These are phyloP conservation scores for Oidiodendron maius DNA, from an alignment of 495 filamentous ascomycete species.

Conservation along the genomic window DNA sequence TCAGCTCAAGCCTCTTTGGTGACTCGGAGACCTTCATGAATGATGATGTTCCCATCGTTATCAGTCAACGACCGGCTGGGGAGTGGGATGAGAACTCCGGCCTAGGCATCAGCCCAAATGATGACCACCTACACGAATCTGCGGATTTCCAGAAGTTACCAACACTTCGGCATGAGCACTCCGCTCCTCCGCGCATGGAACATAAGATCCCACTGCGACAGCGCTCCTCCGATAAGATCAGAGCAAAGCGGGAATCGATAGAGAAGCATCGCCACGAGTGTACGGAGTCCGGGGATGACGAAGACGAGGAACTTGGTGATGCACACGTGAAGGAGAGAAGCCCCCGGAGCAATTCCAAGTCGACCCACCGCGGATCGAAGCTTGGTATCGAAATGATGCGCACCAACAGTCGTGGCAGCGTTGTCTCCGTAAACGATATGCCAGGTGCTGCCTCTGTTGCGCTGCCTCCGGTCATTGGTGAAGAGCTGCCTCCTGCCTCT, in stretches of 20 bases:
- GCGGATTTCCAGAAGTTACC: constrained; percentile 28
- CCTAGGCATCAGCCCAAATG: constrained; percentile 58
- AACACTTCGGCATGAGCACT: constrained; percentile 56
- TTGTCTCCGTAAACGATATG: constrained; percentile 37
- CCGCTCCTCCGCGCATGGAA: constrained; percentile 63
- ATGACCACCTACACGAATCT: constrained; percentile 29
- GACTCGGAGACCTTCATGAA: constrained; percentile 73
- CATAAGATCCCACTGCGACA: constrained; percentile 52
- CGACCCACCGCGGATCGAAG: constrained; percentile 58
- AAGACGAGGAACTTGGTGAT: constrained; percentile 81
- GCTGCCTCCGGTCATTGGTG: constrained; percentile 21
- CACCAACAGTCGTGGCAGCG: constrained; percentile 84
- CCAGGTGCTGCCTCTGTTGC: constrained; percentile 18
- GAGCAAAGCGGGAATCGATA: constrained; percentile 67
- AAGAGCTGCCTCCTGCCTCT: constrained; percentile 16
- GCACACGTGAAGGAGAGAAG: constrained; percentile 50
- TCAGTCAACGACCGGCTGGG: constrained; percentile 60
- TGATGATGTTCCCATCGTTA: constrained; percentile 74
- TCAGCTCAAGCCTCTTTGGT: constrained; percentile 79
- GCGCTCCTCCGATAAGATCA: constrained; percentile 72
- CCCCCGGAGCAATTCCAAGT: constrained; percentile 38
- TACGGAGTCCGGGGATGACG: constrained; percentile 84
- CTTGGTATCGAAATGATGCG: constrained; percentile 94
- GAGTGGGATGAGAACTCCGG: constrained; percentile 67
- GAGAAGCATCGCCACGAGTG: constrained; percentile 72